These are phyloP conservation scores for Dalechampia spathulata DNA, from an alignment of 441 rosid genomes.

Conservation along the genomic window DNA sequence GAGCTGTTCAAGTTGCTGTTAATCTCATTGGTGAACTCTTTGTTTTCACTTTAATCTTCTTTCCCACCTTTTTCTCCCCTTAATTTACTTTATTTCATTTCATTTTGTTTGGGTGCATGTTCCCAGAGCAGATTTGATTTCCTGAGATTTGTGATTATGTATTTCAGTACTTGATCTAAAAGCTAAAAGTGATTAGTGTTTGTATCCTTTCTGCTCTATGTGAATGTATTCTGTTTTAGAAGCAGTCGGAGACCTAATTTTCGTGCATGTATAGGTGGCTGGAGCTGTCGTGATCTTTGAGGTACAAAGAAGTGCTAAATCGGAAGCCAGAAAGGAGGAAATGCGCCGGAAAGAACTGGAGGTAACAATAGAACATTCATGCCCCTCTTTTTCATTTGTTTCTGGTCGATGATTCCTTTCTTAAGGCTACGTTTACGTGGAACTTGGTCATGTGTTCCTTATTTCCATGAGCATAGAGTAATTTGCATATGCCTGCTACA, in stretches of 20 bases:
- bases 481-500: not conserved
- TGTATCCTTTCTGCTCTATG: too few relatives aligned
- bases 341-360: slow-evolving; percentile 60
- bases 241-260: too few relatives aligned
- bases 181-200: too few relatives aligned
- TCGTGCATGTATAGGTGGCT: slow-evolving; percentile 40
- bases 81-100: too few relatives aligned
- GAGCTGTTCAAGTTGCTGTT: slow-evolving; percentile 91
- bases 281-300: slow-evolving; percentile 76
- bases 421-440: too few relatives aligned
- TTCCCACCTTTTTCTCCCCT: not conserved
- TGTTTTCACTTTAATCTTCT: slow-evolving; percentile 54
- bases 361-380: slow-evolving; percentile 46
- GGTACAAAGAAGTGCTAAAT: slow-evolving; percentile 85
- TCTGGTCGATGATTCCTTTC: not conserved
- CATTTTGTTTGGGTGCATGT: too few relatives aligned
- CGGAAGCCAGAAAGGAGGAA: slow-evolving; percentile 91
- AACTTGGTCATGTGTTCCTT: not conserved
- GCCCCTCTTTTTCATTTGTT: not conserved
- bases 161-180: not conserved
- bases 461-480: not conserved
- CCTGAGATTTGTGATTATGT: too few relatives aligned
- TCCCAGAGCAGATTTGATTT: too few relatives aligned
- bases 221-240: too few relatives aligned
- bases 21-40: slow-evolving; percentile 91